These are phyloP conservation scores for Apiospora rasikravindrae DNA, from an alignment of 2,329 filamentous ascomycete genomes.

Conservation along the genomic window DNA sequence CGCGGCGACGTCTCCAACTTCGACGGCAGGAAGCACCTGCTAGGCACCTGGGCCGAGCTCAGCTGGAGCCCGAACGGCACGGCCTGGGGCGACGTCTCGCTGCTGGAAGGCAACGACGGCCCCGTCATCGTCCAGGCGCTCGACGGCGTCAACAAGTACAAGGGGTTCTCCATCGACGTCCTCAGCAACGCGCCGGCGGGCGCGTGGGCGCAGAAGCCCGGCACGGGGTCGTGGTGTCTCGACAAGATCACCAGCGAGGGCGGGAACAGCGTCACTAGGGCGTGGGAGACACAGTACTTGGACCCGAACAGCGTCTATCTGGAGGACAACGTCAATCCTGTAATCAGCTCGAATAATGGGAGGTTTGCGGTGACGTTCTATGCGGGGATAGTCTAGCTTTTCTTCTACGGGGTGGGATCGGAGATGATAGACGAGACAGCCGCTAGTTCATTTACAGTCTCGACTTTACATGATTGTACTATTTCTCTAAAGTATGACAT, in stretches of 20 bases:
- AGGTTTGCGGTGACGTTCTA: slow-evolving; percentile 31
- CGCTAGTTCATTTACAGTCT: too few species aligned
- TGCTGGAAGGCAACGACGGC: slow-evolving; percentile 32
- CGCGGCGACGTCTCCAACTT: slow-evolving; percentile 26
- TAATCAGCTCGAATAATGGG: slow-evolving; percentile 32
- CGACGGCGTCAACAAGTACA: slow-evolving; percentile 26
- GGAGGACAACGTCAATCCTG: slow-evolving; percentile 28
- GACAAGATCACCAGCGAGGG: slow-evolving; percentile 30
- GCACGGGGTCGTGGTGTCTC: slow-evolving; percentile 30
- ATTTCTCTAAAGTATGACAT: too few species aligned
- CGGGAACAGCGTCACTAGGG: slow-evolving; percentile 26
- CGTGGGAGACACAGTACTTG: slow-evolving; percentile 28
- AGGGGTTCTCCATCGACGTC: slow-evolving; percentile 29
- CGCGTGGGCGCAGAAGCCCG: slow-evolving; percentile 28
- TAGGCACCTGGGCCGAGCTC: slow-evolving; percentile 31
- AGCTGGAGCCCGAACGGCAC: slow-evolving; percentile 28
- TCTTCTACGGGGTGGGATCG: background rate
- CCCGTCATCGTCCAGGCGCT: slow-evolving; percentile 28
- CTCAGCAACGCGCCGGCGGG: slow-evolving; percentile 25
- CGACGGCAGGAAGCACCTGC: slow-evolving; percentile 26
- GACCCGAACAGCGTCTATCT: slow-evolving; percentile 29
- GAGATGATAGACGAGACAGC: too few species aligned
- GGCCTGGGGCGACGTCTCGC: slow-evolving; percentile 30
- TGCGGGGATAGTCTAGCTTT: slow-evolving; percentile 24
- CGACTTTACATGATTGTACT: too few species aligned